Percentiles rank a stretch among this genome's conserved stretches.
phyloP scores from a whole-genome alignment of 306 rosid species.

The Sindora glabra region DNA sequence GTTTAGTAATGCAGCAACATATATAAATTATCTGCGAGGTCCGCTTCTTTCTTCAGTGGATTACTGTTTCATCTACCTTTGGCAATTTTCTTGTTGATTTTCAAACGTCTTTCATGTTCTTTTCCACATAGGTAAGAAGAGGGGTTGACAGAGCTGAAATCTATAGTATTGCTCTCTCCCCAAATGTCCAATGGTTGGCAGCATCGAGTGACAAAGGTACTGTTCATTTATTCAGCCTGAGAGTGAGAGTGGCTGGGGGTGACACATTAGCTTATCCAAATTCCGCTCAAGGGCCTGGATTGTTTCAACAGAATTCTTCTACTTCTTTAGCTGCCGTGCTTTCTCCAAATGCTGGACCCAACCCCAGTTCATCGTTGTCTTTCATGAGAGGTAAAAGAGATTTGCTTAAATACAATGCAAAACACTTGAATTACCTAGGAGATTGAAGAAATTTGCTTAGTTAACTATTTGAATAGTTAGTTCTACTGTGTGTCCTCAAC shows the following conservation, averaged over 20 bases:
- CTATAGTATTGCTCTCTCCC: constrained; percentile 70
- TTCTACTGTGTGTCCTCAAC: neutral
- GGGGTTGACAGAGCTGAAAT: constrained; percentile 90
- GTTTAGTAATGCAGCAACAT: too few species aligned
- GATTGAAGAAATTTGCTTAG: neutral
- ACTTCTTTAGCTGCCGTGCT: constrained; percentile 65
- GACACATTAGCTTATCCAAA: constrained; percentile 35
- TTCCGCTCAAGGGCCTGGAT: constrained; percentile 40
- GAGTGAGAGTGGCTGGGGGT: constrained; percentile 72
- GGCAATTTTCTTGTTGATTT: neutral
- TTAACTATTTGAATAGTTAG: constrained; percentile 6
- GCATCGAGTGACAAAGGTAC: constrained; percentile 94
- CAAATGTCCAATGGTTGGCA: constrained; percentile 93
- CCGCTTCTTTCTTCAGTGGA: neutral
- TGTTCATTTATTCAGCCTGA: constrained; percentile 76
- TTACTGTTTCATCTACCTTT: constrained; percentile 6
- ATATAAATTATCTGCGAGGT: too few species aligned
- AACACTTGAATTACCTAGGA: constrained; percentile 5
- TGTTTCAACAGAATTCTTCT: constrained; percentile 70
- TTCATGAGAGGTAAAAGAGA: constrained; percentile 77
- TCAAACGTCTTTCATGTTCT: neutral
- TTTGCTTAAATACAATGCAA: neutral
- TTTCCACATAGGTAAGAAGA: constrained; percentile 67
- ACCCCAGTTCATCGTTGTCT: constrained; percentile 77
- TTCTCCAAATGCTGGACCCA: constrained; percentile 66